Percentiles rank a stretch among this genome's conserved stretches.
Evolutionary conservation across 1,139 yeast species (phyloP).

Genomic region (Yamadazyma triangularis): DNA sequence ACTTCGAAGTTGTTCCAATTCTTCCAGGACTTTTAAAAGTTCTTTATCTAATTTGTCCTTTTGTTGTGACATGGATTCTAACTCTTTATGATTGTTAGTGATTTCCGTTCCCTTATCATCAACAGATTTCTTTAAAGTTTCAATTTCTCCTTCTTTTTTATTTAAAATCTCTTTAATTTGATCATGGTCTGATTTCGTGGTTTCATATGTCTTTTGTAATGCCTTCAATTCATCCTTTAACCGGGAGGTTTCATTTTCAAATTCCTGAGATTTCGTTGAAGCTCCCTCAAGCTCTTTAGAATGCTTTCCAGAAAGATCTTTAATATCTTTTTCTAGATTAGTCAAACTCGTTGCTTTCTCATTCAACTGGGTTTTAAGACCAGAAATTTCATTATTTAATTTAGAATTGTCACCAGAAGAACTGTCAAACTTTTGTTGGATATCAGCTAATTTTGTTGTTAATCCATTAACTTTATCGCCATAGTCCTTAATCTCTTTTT

Average conservation of each 20-base stretch:
- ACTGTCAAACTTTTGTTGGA: too few relatives aligned
- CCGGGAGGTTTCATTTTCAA: not conserved
- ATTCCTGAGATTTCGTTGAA: too few relatives aligned
- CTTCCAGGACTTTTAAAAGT: too few relatives aligned
- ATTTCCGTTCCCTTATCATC: too few relatives aligned
- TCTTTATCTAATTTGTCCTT: conserved; percentile 1
- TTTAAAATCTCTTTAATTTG: not conserved
- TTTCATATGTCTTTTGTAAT: not conserved
- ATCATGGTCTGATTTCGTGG: not conserved
- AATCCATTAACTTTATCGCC: too few relatives aligned
- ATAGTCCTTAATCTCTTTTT: not conserved
- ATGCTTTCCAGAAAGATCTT: not conserved
- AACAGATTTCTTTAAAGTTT: conserved; percentile 1
- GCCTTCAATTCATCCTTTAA: not conserved
- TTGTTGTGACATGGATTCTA: conserved; percentile 1
- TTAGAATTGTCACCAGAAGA: too few relatives aligned
- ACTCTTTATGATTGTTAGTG: not conserved
- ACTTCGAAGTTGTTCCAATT: too few relatives aligned
- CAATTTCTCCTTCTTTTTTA: not conserved
- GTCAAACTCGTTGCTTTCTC: not conserved
- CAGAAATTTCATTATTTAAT: too few relatives aligned
- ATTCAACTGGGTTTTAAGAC: too few relatives aligned
- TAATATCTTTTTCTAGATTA: not conserved
- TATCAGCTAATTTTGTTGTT: not conserved
- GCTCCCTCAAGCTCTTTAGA: not conserved